Evolutionary conservation across 768 basidiomycete species (phyloP).

Genomic region (Solioccasus polychromus): DNA sequence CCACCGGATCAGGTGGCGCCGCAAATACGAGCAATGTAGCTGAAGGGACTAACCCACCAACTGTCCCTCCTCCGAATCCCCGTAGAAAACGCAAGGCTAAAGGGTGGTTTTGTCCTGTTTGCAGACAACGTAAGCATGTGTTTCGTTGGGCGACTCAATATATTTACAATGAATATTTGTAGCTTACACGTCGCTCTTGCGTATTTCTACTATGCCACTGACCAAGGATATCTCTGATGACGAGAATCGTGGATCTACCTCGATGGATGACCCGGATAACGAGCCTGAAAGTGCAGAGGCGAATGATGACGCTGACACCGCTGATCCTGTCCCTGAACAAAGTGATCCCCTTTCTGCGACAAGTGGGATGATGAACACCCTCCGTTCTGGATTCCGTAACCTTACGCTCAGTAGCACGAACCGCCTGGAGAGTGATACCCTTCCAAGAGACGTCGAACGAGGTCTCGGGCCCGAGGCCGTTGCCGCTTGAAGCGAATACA

Average conservation of each 20-base stretch:
- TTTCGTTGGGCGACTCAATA: neutral
- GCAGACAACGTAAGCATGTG: constrained; percentile 85
- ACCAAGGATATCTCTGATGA: constrained; percentile 38
- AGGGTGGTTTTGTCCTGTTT: constrained; percentile 97
- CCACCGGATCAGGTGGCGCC: constrained; percentile 18
- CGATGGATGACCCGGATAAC: constrained; percentile 26
- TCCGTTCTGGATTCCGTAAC: constrained; percentile 30
- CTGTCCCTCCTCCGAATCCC: constrained; percentile 36
- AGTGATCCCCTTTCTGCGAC: constrained; percentile 13
- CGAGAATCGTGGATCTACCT: constrained; percentile 23
- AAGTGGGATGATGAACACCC: constrained; percentile 19
- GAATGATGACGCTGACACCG: neutral
- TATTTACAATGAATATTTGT: neutral
- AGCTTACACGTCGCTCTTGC: constrained; percentile 87
- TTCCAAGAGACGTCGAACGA: constrained; percentile 30
- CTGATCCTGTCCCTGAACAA: neutral
- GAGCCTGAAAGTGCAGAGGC: constrained; percentile 17
- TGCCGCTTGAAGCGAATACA: constrained; percentile 6
- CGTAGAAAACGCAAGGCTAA: constrained; percentile 91
- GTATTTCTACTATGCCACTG: constrained; percentile 72
- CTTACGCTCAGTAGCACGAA: constrained; percentile 13
- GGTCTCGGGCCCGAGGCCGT: constrained; percentile 12
- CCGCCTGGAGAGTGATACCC: constrained; percentile 23
- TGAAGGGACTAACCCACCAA: constrained; percentile 21
- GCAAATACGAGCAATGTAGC: constrained; percentile 19